These are phyloP conservation scores for Hsuehochloa calcarea DNA, from an alignment of 176 grass and related monocot genomes.

Conservation along the genomic window DNA sequence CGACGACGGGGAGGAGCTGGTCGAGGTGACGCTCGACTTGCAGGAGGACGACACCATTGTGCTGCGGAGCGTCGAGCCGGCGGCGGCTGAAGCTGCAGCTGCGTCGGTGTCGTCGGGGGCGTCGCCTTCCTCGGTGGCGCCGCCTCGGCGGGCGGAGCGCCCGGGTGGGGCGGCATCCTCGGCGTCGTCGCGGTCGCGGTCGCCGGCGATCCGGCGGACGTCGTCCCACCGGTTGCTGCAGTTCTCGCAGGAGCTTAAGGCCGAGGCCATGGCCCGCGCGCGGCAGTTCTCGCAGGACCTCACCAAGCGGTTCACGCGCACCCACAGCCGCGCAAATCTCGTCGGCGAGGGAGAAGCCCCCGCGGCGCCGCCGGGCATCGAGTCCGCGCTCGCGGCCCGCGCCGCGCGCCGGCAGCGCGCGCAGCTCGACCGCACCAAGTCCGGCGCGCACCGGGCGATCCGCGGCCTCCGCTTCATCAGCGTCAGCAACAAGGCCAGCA, in stretches of 20 bases:
- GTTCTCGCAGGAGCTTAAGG: slow-evolving; percentile 88
- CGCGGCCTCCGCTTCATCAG: slow-evolving; percentile 81
- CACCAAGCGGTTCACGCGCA: slow-evolving; percentile 62
- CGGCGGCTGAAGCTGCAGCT: neutral
- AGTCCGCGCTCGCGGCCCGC: slow-evolving; percentile 70
- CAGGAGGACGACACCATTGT: slow-evolving; percentile 81
- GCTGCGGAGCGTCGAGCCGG: slow-evolving; percentile 76
- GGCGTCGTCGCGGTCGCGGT: slow-evolving; percentile 39
- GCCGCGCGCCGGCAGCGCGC: slow-evolving; percentile 48
- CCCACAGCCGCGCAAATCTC: slow-evolving; percentile 47
- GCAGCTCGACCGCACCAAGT: slow-evolving; percentile 57
- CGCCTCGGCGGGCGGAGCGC: neutral
- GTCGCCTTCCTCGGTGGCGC: slow-evolving; percentile 11
- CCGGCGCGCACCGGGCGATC: slow-evolving; percentile 64
- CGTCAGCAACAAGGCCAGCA: slow-evolving; percentile 55
- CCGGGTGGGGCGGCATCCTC: slow-evolving; percentile 1
- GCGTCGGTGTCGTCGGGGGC: neutral
- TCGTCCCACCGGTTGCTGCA: slow-evolving; percentile 81
- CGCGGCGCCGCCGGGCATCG: slow-evolving; percentile 32
- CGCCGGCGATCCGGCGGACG: slow-evolving; percentile 65
- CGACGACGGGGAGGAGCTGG: slow-evolving; percentile 70
- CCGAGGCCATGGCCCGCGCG: slow-evolving; percentile 59
- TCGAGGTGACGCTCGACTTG: slow-evolving; percentile 92
- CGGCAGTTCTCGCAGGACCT: slow-evolving; percentile 79
- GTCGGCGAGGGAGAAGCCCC: neutral